A percentile compares a stretch with the other conserved stretches of the same genome.
phyloP scores from a whole-genome alignment of 805 yeast genomes.

The Hanseniaspora meyeri region DNA sequence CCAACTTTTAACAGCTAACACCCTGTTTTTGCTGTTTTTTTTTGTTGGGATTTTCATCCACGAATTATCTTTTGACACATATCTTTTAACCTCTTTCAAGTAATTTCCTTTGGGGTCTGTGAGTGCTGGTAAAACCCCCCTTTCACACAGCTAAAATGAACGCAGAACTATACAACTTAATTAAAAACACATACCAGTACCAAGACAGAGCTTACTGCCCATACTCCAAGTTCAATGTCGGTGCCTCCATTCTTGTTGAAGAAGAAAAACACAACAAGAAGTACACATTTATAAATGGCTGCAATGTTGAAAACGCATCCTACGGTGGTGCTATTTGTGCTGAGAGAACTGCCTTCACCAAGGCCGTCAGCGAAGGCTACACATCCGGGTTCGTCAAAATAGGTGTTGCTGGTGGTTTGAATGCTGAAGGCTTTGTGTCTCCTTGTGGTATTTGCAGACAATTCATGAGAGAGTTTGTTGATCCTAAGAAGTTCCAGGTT shows the following conservation, averaged over 20 bases:
- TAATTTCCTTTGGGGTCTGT: too few relatives aligned
- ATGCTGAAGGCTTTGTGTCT: conserved; percentile 43
- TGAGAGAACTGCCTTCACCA: conserved; percentile 52
- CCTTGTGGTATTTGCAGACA: conserved; percentile 97
- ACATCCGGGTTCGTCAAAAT: conserved; percentile 33
- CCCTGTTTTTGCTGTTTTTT: too few relatives aligned
- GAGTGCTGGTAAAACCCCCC: neutral
- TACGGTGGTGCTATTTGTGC: conserved; percentile 74
- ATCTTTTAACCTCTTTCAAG: too few relatives aligned
- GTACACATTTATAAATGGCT: conserved; percentile 44
- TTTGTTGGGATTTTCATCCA: too few relatives aligned
- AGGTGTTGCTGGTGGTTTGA: conserved; percentile 60
- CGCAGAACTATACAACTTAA: conserved; percentile 23
- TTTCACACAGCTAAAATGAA: conserved; percentile 16
- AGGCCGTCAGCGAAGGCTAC: conserved; percentile 34
- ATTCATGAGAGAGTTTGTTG: conserved; percentile 67
- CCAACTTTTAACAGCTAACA: too few relatives aligned
- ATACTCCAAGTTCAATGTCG: conserved; percentile 47
- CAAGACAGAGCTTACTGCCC: conserved; percentile 37
- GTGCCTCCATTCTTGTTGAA: conserved; percentile 56
- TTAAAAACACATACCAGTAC: conserved; percentile 27
- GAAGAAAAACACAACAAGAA: neutral
- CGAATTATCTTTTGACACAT: too few relatives aligned
- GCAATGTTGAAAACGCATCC: conserved; percentile 87
- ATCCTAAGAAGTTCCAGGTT: conserved; percentile 37